Evolutionary conservation across 2,329 filamentous ascomycete genomes (phyloP).

Genomic region (Byssothecium circinans): DNA sequence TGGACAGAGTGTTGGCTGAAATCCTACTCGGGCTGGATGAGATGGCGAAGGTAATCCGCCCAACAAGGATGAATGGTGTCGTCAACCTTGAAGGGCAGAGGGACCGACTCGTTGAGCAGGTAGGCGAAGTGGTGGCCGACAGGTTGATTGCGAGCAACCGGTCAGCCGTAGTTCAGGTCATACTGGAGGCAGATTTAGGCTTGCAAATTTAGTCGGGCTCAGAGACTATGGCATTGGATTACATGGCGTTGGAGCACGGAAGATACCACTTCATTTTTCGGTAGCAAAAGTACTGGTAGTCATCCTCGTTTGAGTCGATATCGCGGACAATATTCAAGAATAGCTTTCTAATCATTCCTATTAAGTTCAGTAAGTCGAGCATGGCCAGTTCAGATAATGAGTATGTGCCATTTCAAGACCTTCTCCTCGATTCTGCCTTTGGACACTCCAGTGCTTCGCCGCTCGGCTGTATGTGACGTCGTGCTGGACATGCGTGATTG

Average conservation of each 20-base stretch:
- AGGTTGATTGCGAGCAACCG: constrained; percentile 45
- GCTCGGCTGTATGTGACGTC: constrained; percentile 2
- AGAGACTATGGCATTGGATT: not conserved
- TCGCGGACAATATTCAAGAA: too few species aligned
- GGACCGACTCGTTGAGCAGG: constrained; percentile 45
- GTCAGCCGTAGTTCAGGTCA: constrained; percentile 25
- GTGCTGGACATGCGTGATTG: constrained; percentile 2
- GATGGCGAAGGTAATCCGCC: constrained; percentile 52
- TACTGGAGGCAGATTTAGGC: constrained; percentile 23
- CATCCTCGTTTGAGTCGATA: too few species aligned
- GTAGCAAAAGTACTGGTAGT: not conserved
- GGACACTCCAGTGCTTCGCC: too few species aligned
- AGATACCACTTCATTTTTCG: constrained; percentile 11
- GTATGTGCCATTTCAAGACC: too few species aligned
- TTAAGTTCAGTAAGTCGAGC: too few species aligned
- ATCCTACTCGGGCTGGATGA: constrained; percentile 59
- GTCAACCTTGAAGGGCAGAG: constrained; percentile 45
- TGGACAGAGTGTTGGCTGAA: constrained; percentile 61
- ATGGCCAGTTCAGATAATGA: too few species aligned
- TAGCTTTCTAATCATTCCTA: too few species aligned
- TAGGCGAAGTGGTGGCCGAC: constrained; percentile 49
- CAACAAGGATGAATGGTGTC: constrained; percentile 43
- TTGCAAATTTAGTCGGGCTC: constrained; percentile 2
- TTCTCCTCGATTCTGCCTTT: too few species aligned
- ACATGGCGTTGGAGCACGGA: constrained; percentile 5